These are phyloP conservation scores for Pleurotus cornucopiae DNA, from an alignment of 768 basidiomycete species.

Conservation along the genomic window DNA sequence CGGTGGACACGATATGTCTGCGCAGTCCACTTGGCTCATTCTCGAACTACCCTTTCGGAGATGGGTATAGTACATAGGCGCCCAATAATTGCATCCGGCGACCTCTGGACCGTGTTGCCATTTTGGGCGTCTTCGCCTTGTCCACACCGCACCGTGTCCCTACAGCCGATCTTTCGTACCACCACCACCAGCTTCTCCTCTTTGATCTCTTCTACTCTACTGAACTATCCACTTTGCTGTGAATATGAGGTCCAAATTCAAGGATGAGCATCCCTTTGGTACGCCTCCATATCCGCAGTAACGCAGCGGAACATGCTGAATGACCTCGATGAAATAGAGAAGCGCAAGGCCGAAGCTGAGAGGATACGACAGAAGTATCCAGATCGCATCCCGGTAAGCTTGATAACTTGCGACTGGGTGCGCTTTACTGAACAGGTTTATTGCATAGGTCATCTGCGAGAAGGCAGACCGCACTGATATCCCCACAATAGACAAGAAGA, in stretches of 20 bases:
- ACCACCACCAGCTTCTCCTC: not conserved
- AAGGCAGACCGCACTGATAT: slow-evolving; percentile 99
- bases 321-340: slow-evolving; percentile 57
- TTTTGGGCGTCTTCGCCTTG: too few species aligned
- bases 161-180: too few species aligned
- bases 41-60: too few species aligned
- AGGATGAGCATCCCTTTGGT: slow-evolving; percentile 99
- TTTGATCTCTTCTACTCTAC: not conserved
- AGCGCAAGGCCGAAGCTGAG: slow-evolving; percentile 99
- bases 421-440: not conserved
- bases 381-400: slow-evolving; percentile 92
- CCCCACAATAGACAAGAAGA: slow-evolving; percentile 99
- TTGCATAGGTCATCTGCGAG: slow-evolving; percentile 92
- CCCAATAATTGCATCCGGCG: too few species aligned
- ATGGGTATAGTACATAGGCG: too few species aligned
- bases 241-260: slow-evolving; percentile 89
- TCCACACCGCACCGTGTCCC: too few species aligned
- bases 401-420: slow-evolving; percentile 5
- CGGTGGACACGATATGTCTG: too few species aligned
- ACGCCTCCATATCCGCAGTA: slow-evolving; percentile 23
- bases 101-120: too few species aligned
- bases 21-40: too few species aligned
- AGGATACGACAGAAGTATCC: slow-evolving; percentile 98
- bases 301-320: slow-evolving; percentile 26
- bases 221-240: not conserved